Percentiles rank a stretch among this genome's conserved stretches.
Evolutionary conservation across 2,329 filamentous ascomycete species (phyloP).

Genomic region (Monascus ruber): DNA sequence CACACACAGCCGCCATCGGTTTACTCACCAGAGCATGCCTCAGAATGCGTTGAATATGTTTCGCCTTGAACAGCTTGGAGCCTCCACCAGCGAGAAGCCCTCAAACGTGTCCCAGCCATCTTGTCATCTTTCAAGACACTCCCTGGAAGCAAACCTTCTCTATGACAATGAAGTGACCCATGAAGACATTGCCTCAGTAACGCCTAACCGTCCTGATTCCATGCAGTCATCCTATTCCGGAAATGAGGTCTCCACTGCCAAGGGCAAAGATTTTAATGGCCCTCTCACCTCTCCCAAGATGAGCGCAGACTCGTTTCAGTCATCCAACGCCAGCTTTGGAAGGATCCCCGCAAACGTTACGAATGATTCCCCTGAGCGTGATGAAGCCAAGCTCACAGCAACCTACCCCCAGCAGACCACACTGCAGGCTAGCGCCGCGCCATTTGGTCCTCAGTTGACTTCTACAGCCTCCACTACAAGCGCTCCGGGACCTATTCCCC

Average conservation of each 20-base stretch:
- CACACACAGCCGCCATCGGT: slow-evolving; percentile 56
- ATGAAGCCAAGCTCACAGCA: slow-evolving; percentile 33
- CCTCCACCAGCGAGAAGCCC: slow-evolving; percentile 18
- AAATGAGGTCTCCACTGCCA: slow-evolving; percentile 77
- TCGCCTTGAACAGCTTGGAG: slow-evolving; percentile 25
- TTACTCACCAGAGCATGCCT: slow-evolving; percentile 49
- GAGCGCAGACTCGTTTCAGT: slow-evolving; percentile 48
- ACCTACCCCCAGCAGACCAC: slow-evolving; percentile 57
- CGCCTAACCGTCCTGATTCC: slow-evolving; percentile 30
- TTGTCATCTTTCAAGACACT: slow-evolving; percentile 34
- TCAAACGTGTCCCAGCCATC: slow-evolving; percentile 12
- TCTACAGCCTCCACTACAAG: slow-evolving; percentile 22
- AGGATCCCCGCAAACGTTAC: slow-evolving; percentile 60
- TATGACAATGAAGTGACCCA: slow-evolving; percentile 19
- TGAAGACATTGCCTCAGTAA: slow-evolving; percentile 13
- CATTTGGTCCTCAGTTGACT: slow-evolving; percentile 59
- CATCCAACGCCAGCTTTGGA: slow-evolving; percentile 73
- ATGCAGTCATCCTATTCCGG: slow-evolving; percentile 81
- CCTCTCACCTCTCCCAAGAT: slow-evolving; percentile 42
- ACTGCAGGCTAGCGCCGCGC: slow-evolving; percentile 66
- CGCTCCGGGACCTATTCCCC: slow-evolving; percentile 13
- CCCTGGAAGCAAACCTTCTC: slow-evolving; percentile 31
- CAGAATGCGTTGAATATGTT: slow-evolving; percentile 39
- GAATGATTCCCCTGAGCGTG: slow-evolving; percentile 34
- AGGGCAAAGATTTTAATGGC: slow-evolving; percentile 48